Conservation (phyloP, 2,329 filamentous ascomycete genomes). For the Curvularia verruculosa region DNA sequence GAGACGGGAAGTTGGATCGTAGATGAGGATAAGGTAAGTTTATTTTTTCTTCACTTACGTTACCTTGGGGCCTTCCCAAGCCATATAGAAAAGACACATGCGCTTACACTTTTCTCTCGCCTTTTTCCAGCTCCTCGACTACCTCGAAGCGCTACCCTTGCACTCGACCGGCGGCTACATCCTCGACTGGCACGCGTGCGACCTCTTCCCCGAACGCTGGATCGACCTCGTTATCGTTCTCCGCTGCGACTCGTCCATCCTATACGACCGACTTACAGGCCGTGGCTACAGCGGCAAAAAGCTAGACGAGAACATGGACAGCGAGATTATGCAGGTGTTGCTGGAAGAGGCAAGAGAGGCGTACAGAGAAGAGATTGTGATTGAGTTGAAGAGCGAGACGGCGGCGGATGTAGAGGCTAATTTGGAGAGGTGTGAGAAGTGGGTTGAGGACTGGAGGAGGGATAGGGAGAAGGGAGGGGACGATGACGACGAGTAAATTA, state of each 20-base stretch:
- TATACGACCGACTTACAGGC: conserved; percentile 82
- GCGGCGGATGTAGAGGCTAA: conserved; percentile 91
- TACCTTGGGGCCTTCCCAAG: no score
- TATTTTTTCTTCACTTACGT: neutral
- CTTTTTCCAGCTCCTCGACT: conserved; percentile 83
- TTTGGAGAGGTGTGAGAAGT: conserved; percentile 79
- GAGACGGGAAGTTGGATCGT: conserved; percentile 89
- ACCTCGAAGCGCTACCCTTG: conserved; percentile 79
- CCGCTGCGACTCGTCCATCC: conserved; percentile 75
- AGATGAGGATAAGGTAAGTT: conserved; percentile 86
- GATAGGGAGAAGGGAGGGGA: conserved; percentile 57
- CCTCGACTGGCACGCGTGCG: conserved; percentile 98
- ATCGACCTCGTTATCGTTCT: conserved; percentile 94
- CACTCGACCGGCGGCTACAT: conserved; percentile 75
- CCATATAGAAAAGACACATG: no score
- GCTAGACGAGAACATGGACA: conserved; percentile 93
- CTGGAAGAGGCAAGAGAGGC: conserved; percentile 87
- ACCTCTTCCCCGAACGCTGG: conserved; percentile 91
- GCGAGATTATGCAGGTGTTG: conserved; percentile 96
- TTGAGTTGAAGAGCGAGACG: conserved; percentile 83
- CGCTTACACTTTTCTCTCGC: neutral
- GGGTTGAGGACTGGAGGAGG: conserved; percentile 82
- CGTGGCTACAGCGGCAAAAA: conserved; percentile 85
- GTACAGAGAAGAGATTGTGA: conserved; percentile 85
- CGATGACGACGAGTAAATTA: neutral